phyloP scores from a whole-genome alignment of 192 early-diverging fungal species.

The Allomyces macrogynus region DNA sequence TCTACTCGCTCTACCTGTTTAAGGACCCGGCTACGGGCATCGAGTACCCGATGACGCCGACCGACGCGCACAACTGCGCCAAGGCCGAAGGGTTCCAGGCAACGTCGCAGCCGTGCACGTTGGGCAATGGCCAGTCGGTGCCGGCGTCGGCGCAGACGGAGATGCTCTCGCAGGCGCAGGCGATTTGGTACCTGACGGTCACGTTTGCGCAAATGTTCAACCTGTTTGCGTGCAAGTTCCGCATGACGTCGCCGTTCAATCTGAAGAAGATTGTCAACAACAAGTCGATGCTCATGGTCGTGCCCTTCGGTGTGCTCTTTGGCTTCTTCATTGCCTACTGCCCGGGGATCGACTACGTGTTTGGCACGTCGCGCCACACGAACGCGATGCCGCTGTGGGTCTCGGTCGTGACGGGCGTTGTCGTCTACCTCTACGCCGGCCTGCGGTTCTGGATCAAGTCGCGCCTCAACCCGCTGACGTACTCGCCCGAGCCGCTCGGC shows the following conservation, averaged over 20 bases:
- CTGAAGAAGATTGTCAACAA: constrained; percentile 58
- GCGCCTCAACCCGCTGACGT: background rate
- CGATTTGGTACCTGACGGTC: constrained; percentile 51
- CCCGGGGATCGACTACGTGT: background rate
- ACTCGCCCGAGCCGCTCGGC: background rate
- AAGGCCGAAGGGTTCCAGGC: constrained; percentile 5
- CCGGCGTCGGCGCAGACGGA: constrained; percentile 34
- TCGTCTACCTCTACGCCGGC: background rate
- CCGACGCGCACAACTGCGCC: constrained; percentile 21
- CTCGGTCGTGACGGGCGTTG: background rate
- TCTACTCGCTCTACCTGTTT: constrained; percentile 54
- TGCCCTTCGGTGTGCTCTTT: background rate
- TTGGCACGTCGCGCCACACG: background rate
- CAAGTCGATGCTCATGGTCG: constrained; percentile 27
- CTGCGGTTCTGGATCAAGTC: background rate
- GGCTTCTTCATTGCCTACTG: background rate
- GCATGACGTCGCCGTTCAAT: constrained; percentile 56
- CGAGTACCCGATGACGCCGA: constrained; percentile 17
- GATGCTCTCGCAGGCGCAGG: constrained; percentile 57
- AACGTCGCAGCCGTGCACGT: constrained; percentile 12
- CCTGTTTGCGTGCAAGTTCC: constrained; percentile 77
- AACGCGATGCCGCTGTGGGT: background rate
- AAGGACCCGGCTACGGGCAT: constrained; percentile 14
- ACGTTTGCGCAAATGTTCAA: constrained; percentile 86
- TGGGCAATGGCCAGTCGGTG: constrained; percentile 11